Base-by-base conservation (phyloP, 306 rosid species). In the Elaeagnus macrophylla region DNA sequence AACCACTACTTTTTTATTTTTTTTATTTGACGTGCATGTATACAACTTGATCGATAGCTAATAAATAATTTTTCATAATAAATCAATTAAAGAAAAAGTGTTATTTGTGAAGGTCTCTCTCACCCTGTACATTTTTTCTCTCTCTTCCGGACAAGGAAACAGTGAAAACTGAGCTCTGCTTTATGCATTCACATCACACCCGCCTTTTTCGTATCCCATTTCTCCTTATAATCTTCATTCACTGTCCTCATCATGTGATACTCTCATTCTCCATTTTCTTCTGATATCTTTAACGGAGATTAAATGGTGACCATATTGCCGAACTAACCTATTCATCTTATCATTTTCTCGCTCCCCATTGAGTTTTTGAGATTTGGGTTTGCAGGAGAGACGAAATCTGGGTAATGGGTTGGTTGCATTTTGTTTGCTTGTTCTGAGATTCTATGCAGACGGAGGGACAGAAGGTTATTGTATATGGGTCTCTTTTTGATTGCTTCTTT, bases 171-270 rank as follows among this genome's bases (percentile, higher is more conserved):
- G 48, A 53, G 56, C 64, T 70, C 75, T 77, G 61, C 84, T 69
- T 72, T 69, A 70, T 59, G 52, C 39, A 38, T 55, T 69, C 41
- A 37, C 18, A 45, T 50, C 72, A 61, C 61, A 75, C 95, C 85
- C 77, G 86, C 85, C 73, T 61, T 75, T 85, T 83, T 64, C 18
- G 54, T 59, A 57, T 55, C 49, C 47, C 51, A 25, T 25, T 25
- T 53, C 15, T 61, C 60, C 66, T 52, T 41, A 52, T 70, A 64
- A 53, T 66, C 56, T 9, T 42, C 17, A 46, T 6, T 43, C 59
- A 9, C 7, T 51, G 11, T 32, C 77, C 78, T 75, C 78, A 47
- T 63, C 84, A 87, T 80, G 83, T 86, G 91, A 67, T 40, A 12
- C 48, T 45, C n/a, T 51, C 13, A 45, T 12, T 25, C 32, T 25